Evolutionary conservation across 192 early-diverging fungal species (phyloP), one percentile per base, ranked within the genome.

Genomic region (Backusella australiensis): DNA sequence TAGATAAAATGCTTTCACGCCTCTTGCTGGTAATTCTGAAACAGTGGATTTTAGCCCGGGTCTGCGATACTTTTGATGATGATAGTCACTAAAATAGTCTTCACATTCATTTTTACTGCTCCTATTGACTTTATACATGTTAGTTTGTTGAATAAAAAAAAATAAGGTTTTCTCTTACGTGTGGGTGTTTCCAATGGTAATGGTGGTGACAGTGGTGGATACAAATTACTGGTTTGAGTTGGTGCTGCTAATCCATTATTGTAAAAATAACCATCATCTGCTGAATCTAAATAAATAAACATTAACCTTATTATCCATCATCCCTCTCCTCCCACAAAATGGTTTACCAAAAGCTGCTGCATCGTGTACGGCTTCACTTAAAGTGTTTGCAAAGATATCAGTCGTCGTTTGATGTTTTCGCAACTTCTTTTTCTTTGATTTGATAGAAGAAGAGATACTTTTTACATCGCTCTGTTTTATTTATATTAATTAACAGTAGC

Each of bases 341-440:
- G 32, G 32, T 17, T 44, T 74, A 80, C 78, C 78, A 34, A 76
- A 63, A 11, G 56, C 56, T 14, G 56, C 78, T 29, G 72, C 78
- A 42, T 80, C 78, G 34, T 75, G 39, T 14, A 80, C 78, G 11
- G 78, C 78, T 70, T 75, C 69, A 67, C 68, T 75, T n/a, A 80
- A 32, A 12, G 38, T 80, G 2, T 67, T 69, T 35, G 78, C 74
- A 53, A 80, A 80, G 3, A 80, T 76, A 21, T 80, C 74, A 44
- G 78, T 74, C 0, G 78, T 74, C 1, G 78, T 80, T 41, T 41
- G 39, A 17, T 44, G 42, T 19, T 42, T 39, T 42, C 21, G 6
- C 41, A 29, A 42, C 19, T 39, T 49, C 34, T 44, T 46, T 34
- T 8, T 71, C 29, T 49, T 71, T 49, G 70, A 71, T 8, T 71